Conservation (phyloP, 2,329 filamentous ascomycete species). For the Scopulariopsis brevicaulis region DNA sequence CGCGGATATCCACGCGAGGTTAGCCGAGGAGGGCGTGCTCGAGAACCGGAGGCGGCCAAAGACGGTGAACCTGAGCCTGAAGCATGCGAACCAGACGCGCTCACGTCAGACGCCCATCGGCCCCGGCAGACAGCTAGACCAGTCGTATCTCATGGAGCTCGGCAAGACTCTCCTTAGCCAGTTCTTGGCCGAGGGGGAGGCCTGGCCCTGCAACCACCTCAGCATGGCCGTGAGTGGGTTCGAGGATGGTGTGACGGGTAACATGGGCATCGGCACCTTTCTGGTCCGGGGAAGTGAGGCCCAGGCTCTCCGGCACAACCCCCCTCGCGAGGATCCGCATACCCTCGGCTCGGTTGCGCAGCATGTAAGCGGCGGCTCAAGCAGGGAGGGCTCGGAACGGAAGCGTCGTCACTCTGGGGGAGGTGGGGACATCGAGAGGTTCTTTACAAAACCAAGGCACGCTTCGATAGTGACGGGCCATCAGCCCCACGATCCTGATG, state of each 20-base stretch:
- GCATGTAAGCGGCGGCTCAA: neutral
- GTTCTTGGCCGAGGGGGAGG: constrained; percentile 55
- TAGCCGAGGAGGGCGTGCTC: constrained; percentile 82
- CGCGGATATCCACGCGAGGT: constrained; percentile 78
- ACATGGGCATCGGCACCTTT: constrained; percentile 77
- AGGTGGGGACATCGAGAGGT: constrained; percentile 38
- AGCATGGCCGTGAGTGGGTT: constrained; percentile 86
- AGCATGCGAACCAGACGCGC: constrained; percentile 59
- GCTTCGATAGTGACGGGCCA: constrained; percentile 10
- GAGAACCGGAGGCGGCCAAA: constrained; percentile 81
- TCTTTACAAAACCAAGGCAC: constrained; percentile 33
- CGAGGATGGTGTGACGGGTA: constrained; percentile 74
- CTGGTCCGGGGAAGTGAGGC: constrained; percentile 48
- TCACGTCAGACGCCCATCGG: constrained; percentile 71
- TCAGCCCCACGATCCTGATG: neutral
- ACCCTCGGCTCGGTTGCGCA: neutral
- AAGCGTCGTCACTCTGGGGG: constrained; percentile 36
- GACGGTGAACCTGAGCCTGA: constrained; percentile 75
- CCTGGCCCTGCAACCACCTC: constrained; percentile 88
- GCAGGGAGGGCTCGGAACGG: neutral
- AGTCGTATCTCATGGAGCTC: constrained; percentile 35
- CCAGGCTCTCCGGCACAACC: neutral
- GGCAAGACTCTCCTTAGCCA: constrained; percentile 69
- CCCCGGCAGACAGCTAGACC: constrained; percentile 60
- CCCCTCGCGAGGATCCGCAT: neutral